A percentile compares a stretch with the other conserved stretches of the same genome.
These are phyloP conservation scores for Monilinia polystroma DNA, from an alignment of 2,329 filamentous ascomycete species.

Conservation along the genomic window DNA sequence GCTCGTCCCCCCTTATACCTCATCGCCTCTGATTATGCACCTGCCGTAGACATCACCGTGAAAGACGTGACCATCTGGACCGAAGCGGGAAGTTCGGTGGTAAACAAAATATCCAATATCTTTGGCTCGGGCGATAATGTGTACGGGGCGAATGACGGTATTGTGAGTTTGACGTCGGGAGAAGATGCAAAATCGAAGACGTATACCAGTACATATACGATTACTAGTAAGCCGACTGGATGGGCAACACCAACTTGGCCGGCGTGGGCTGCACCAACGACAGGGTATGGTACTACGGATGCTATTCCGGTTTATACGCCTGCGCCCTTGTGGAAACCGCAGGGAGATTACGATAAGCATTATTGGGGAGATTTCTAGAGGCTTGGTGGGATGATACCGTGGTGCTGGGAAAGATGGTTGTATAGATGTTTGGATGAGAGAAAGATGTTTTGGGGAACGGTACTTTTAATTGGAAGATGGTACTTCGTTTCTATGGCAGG, in stretches of 20 bases:
- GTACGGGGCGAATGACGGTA: conserved; percentile 32
- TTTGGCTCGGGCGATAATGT: conserved; percentile 40
- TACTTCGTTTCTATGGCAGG: background rate
- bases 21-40: conserved; percentile 40
- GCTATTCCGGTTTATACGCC: conserved; percentile 39
- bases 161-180: conserved; percentile 23
- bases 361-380: conserved; percentile 22
- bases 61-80: conserved; percentile 43
- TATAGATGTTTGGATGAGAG: background rate
- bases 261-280: background rate
- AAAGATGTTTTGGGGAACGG: too few relatives aligned
- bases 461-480: background rate
- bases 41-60: conserved; percentile 39
- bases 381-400: background rate
- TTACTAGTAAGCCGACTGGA: conserved; percentile 38
- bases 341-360: conserved; percentile 20
- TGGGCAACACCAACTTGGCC: conserved; percentile 30
- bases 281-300: conserved; percentile 25
- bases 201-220: conserved; percentile 39
- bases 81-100: conserved; percentile 29
- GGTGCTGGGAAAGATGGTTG: background rate
- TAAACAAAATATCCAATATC: conserved; percentile 42
- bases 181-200: conserved; percentile 25
- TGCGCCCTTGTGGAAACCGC: conserved; percentile 38
- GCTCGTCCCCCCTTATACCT: conserved; percentile 39